Evolutionary conservation across 192 early-diverging fungal genomes (phyloP).

Genomic region (Coemansia sp.): DNA sequence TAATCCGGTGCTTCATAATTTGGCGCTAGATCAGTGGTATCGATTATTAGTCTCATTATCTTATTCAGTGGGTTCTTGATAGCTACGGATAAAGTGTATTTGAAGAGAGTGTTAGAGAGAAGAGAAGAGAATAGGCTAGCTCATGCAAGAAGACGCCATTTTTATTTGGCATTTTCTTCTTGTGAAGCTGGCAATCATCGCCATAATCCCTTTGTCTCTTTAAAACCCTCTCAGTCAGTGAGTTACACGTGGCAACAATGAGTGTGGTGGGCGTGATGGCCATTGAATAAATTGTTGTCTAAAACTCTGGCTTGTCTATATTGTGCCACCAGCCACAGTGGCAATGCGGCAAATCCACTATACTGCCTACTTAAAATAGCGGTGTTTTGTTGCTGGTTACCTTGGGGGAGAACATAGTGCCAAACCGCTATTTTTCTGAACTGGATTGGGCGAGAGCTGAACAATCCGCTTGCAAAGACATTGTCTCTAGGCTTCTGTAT

Average conservation of each 20-base stretch:
- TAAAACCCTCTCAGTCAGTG: no score
- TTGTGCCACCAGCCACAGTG: neutral
- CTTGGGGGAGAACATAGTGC: no score
- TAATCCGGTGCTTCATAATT: neutral
- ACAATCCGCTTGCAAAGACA: neutral
- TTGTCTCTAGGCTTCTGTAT: no score
- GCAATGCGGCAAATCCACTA: neutral
- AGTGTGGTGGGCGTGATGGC: neutral
- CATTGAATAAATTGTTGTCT: neutral
- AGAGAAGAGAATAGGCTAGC: neutral
- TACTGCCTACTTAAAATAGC: neutral
- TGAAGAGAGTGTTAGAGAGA: neutral
- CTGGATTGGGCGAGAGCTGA: neutral
- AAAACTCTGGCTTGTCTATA: neutral
- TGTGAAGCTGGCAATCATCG: no score
- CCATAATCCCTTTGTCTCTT: no score
- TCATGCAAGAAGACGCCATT: no score
- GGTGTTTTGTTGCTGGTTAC: neutral
- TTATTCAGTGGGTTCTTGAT: neutral
- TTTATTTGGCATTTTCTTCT: no score
- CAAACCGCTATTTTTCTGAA: neutral
- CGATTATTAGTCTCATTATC: neutral
- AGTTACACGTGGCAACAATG: no score
- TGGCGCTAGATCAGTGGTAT: neutral
- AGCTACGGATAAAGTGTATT: neutral